phyloP scores from a whole-genome alignment of 495 filamentous ascomycete genomes.

The Evansstolkia leycettana region DNA sequence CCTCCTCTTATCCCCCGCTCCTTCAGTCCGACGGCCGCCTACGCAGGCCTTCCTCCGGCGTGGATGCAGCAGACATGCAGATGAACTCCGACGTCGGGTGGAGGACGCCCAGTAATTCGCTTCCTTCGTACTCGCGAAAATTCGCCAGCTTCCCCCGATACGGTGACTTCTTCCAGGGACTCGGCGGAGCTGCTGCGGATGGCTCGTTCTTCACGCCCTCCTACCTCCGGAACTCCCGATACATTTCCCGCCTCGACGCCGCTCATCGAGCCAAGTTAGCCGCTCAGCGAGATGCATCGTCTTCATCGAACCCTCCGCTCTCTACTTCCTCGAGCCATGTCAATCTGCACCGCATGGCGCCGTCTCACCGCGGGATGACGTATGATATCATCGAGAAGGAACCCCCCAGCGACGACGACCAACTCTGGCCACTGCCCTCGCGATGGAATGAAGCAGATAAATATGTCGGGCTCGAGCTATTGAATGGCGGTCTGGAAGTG shows the following conservation, averaged over 20 bases:
- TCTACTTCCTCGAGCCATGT: slow-evolving; percentile 52
- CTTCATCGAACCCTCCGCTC: slow-evolving; percentile 36
- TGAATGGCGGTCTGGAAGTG: slow-evolving; percentile 64
- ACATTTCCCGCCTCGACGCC: slow-evolving; percentile 61
- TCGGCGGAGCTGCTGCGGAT: slow-evolving; percentile 12
- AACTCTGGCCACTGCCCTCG: slow-evolving; percentile 59
- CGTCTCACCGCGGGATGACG: slow-evolving; percentile 70
- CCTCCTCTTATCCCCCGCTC: slow-evolving; percentile 24
- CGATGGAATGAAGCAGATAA: slow-evolving; percentile 77
- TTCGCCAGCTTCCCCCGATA: slow-evolving; percentile 37
- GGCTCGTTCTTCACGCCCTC: slow-evolving; percentile 61
- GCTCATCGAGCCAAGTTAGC: slow-evolving; percentile 50
- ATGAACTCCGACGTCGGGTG: slow-evolving; percentile 27
- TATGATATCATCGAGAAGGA: slow-evolving; percentile 79
- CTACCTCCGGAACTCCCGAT: slow-evolving; percentile 66
- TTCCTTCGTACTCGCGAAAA: slow-evolving; percentile 50
- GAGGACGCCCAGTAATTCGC: slow-evolving; percentile 20
- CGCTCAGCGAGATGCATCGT: slow-evolving; percentile 34
- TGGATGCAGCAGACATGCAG: slow-evolving; percentile 37
- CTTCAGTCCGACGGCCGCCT: slow-evolving; percentile 23
- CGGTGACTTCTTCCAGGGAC: slow-evolving; percentile 17
- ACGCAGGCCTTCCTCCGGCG: slow-evolving; percentile 20
- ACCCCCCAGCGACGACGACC: slow-evolving; percentile 44
- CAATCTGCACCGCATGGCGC: slow-evolving; percentile 51
- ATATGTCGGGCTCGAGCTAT: slow-evolving; percentile 57